Percentiles rank a stretch among this genome's conserved stretches.
Evolutionary conservation across 2,329 filamentous ascomycete genomes (phyloP).

Genomic region (Ampelomyces quisqualis): DNA sequence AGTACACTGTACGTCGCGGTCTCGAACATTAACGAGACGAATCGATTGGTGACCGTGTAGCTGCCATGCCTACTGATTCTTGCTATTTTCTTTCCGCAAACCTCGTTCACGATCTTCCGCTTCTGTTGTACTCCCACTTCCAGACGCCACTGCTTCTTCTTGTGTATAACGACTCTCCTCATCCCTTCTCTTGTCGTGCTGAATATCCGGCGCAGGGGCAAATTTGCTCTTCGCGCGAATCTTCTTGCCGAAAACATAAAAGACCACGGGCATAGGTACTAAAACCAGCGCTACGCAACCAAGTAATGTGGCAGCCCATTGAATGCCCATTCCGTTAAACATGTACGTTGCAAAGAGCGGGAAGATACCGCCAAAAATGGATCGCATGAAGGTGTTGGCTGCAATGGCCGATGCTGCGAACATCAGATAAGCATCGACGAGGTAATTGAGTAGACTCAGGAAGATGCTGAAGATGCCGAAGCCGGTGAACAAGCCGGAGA

Average conservation of each 20-base stretch:
- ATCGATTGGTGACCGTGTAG: too few relatives aligned
- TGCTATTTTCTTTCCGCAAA: conserved; percentile 14
- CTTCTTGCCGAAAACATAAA: conserved; percentile 48
- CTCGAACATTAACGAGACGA: too few relatives aligned
- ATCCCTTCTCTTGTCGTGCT: conserved; percentile 37
- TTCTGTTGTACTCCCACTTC: conserved; percentile 1
- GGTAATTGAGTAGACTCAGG: conserved; percentile 59
- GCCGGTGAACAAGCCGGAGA: conserved; percentile 55
- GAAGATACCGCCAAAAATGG: conserved; percentile 53
- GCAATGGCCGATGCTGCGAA: conserved; percentile 57
- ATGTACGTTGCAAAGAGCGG: conserved; percentile 59
- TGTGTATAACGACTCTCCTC: conserved; percentile 31
- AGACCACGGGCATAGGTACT: conserved; percentile 49
- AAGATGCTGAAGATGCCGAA: conserved; percentile 62
- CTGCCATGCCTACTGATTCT: conserved; percentile 16
- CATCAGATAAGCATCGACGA: conserved; percentile 61
- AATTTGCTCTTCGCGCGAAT: conserved; percentile 48
- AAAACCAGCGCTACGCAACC: conserved; percentile 47
- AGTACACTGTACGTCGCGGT: too few relatives aligned
- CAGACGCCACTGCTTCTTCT: conserved; percentile 6
- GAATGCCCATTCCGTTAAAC: conserved; percentile 55
- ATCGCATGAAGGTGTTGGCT: conserved; percentile 57
- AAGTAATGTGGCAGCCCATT: conserved; percentile 50
- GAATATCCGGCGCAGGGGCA: conserved; percentile 46
- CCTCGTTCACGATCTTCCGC: conserved; percentile 4